These are phyloP conservation scores for Phyllosticta ampelicida DNA, from an alignment of 2,329 filamentous ascomycete genomes.

Conservation along the genomic window DNA sequence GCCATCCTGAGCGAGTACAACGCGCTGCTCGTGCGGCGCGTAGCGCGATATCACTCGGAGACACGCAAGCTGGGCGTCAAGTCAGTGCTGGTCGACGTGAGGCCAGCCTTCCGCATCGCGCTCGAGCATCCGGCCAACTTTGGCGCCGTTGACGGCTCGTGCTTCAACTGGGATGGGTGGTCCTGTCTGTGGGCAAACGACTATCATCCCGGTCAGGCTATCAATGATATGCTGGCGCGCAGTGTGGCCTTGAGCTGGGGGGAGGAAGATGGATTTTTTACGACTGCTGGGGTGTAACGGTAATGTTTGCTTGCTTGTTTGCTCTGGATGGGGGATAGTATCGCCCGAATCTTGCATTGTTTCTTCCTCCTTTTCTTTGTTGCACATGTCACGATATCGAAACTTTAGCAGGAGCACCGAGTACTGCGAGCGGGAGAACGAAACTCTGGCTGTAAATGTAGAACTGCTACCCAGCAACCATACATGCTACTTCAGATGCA, in stretches of 20 bases:
- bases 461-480: too few species aligned
- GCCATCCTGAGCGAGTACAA: constrained; percentile 14
- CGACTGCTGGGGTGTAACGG: neutral
- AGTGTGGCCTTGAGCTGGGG: constrained; percentile 1
- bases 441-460: too few species aligned
- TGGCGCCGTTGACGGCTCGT: constrained; percentile 34
- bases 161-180: constrained; percentile 32
- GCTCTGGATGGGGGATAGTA: too few species aligned
- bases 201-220: constrained; percentile 14
- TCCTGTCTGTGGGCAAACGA: constrained; percentile 37
- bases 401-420: too few species aligned
- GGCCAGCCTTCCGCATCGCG: constrained; percentile 31
- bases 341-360: too few species aligned
- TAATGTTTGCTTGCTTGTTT: too few species aligned
- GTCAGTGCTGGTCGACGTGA: constrained; percentile 32
- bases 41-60: neutral
- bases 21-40: constrained; percentile 26
- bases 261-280: neutral
- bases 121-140: constrained; percentile 34
- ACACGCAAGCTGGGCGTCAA: constrained; percentile 16
- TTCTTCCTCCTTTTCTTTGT: too few species aligned
- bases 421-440: too few species aligned
- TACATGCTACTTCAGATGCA: too few species aligned
- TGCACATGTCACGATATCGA: too few species aligned
- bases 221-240: constrained; percentile 7